Base-by-base conservation (phyloP, 345 rosid genomes). In the Geranium brycei region DNA sequence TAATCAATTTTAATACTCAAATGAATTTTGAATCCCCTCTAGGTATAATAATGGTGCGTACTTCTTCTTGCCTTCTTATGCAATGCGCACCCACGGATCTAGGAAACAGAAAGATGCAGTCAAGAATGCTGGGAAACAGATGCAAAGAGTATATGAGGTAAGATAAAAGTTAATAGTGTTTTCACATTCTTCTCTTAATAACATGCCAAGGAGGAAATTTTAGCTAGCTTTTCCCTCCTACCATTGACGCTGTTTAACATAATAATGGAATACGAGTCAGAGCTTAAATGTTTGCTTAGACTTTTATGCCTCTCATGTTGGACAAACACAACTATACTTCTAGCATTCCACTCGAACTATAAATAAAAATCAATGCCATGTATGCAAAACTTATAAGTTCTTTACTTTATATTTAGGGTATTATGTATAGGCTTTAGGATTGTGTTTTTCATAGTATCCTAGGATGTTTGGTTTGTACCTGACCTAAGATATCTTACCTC, bases 11-110 rank as follows among this genome's bases (percentile, higher is more conserved):
- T 47, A 10, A 47, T 13, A 3, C 11, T 47, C 18, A 57, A 57
- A 57, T 57, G 19, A 16, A 4, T 57, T 57, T 4, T 57, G 17
- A 57, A 57, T 5, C 16, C 59, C 18, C 66, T 73, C 67, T 75
- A 95, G 99, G 76, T 91, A 87, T 68, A 87, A 88, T 82, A 87
- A 84, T 60, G 99, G 99, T 67, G 97, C 86, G 60, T 83, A 95
- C 79, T 79, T 91, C 69, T 91, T 87, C 75, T 85, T 95, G 64
- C 97, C 97, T 70, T 95, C 99, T 28, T 85, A 84, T 69, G 80
- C 83, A 62, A 95, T 95, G 97, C 93, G 99, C 59, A 95, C 88
- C 58, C 99, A 95, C 76, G 97, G 99, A 72, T 85, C 96, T 41
- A 86, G 79, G 71, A 84, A 83, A 72, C 96, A 85, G 74, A 89